Percentiles rank a stretch among this genome's conserved stretches.
These are phyloP conservation scores for Pseudoscleropodium purum DNA, from an alignment of 225 moss, liverwort and hornwort genomes.

Conservation along the genomic window DNA sequence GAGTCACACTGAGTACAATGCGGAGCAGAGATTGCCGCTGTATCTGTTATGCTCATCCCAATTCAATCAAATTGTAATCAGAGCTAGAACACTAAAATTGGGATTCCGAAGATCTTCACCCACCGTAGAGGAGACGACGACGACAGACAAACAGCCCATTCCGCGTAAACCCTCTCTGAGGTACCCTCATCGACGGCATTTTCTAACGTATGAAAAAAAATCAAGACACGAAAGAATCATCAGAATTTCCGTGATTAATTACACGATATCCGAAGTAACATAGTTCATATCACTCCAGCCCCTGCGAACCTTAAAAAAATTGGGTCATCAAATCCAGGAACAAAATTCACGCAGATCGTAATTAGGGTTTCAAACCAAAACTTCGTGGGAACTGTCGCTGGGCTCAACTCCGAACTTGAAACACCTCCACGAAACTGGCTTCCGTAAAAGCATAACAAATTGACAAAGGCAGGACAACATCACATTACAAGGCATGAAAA, in stretches of 20 bases:
- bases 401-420: neutral
- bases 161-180: neutral
- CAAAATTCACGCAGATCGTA: neutral
- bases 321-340: neutral
- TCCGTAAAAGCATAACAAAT: neutral
- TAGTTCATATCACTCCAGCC: neutral
- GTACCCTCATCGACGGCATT: neutral
- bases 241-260: neutral
- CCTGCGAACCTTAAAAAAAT: no score
- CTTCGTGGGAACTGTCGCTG: neutral
- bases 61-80: neutral
- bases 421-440: neutral
- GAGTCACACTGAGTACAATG: neutral
- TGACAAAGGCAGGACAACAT: neutral
- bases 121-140: neutral
- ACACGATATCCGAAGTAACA: neutral
- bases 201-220: neutral
- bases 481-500: no score
- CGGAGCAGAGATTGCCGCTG: neutral
- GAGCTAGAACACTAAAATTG: neutral
- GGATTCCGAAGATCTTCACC: neutral
- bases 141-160: neutral
- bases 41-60: no score
- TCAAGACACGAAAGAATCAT: neutral
- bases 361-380: neutral